These are phyloP conservation scores for Xanthoconium purpureum DNA, from an alignment of 768 basidiomycete species.

Conservation along the genomic window DNA sequence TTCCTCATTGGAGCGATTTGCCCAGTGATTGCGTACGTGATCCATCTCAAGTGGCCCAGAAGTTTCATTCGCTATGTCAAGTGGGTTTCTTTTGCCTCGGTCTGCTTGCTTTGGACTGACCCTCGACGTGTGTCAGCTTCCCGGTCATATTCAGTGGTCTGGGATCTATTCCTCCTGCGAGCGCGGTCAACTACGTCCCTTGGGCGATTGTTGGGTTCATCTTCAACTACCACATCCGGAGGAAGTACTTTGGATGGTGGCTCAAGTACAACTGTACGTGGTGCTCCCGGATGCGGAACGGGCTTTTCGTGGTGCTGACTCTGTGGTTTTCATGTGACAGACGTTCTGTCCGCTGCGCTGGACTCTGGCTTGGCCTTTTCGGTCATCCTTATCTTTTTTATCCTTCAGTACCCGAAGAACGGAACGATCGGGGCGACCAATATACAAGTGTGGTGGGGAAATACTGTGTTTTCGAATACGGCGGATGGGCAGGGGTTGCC, in stretches of 20 bases:
- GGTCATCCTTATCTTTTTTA: conserved; percentile 55
- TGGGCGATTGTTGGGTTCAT: conserved; percentile 65
- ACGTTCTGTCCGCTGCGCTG: conserved; percentile 69
- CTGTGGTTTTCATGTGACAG: conserved; percentile 17
- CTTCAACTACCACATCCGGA: conserved; percentile 60
- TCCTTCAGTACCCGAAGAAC: conserved; percentile 61
- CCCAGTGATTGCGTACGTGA: conserved; percentile 53
- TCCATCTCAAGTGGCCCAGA: conserved; percentile 60
- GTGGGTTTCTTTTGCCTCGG: conserved; percentile 34
- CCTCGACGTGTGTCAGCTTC: conserved; percentile 27
- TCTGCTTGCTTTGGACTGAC: background rate
- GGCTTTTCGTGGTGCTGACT: conserved; percentile 15
- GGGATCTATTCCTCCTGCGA: conserved; percentile 62
- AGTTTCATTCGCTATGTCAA: conserved; percentile 61
- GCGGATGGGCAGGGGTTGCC: conserved; percentile 15
- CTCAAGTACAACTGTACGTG: conserved; percentile 47
- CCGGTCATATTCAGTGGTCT: conserved; percentile 56
- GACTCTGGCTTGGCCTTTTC: conserved; percentile 67
- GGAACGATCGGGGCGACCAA: conserved; percentile 54
- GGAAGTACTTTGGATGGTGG: conserved; percentile 66
- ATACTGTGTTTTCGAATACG: conserved; percentile 37
- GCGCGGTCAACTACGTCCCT: conserved; percentile 62
- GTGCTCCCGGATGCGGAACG: background rate
- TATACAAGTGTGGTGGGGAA: conserved; percentile 72
- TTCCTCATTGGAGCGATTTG: conserved; percentile 73